phyloP scores from a whole-genome alignment of 2,329 filamentous ascomycete genomes.

The Claviceps sp. region DNA sequence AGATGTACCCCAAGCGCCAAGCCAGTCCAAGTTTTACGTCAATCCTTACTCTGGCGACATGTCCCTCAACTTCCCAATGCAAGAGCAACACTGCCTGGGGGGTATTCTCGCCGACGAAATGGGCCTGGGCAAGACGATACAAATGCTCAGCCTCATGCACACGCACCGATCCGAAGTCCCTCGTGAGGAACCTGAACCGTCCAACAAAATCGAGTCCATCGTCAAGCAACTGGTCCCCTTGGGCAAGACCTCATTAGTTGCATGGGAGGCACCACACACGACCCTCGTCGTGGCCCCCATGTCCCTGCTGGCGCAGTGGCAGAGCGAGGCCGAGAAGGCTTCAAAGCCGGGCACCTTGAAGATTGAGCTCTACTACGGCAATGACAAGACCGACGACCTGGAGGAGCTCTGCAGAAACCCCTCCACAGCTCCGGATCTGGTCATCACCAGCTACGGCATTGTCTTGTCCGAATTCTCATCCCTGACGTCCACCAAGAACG shows the following conservation, averaged over 20 bases:
- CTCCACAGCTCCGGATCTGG: slow-evolving; percentile 66
- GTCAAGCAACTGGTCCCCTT: slow-evolving; percentile 40
- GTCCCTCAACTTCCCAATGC: slow-evolving; percentile 78
- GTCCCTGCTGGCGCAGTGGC: slow-evolving; percentile 93
- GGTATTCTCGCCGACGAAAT: slow-evolving; percentile 94
- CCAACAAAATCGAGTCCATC: slow-evolving; percentile 20
- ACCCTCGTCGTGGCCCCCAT: slow-evolving; percentile 95
- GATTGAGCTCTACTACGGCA: slow-evolving; percentile 82
- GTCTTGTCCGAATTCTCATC: slow-evolving; percentile 77
- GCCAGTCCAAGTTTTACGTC: slow-evolving; percentile 71
- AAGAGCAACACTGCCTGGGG: slow-evolving; percentile 88
- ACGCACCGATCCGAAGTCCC: slow-evolving; percentile 54
- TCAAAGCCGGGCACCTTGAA: slow-evolving; percentile 74
- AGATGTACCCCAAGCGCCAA: slow-evolving; percentile 50
- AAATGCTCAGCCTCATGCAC: slow-evolving; percentile 92
- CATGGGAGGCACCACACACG: slow-evolving; percentile 67
- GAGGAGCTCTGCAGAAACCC: slow-evolving; percentile 70
- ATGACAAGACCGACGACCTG: slow-evolving; percentile 68
- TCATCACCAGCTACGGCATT: slow-evolving; percentile 90
- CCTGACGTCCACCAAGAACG: slow-evolving; percentile 50
- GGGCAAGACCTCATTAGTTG: slow-evolving; percentile 25
- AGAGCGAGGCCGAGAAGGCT: slow-evolving; percentile 85
- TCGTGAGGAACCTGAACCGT: slow-evolving; percentile 19
- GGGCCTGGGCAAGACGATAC: slow-evolving; percentile 95
- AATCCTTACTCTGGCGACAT: slow-evolving; percentile 95